These are phyloP conservation scores for Rubia occidens DNA, from an alignment of 305 asterid species.

Conservation along the genomic window DNA sequence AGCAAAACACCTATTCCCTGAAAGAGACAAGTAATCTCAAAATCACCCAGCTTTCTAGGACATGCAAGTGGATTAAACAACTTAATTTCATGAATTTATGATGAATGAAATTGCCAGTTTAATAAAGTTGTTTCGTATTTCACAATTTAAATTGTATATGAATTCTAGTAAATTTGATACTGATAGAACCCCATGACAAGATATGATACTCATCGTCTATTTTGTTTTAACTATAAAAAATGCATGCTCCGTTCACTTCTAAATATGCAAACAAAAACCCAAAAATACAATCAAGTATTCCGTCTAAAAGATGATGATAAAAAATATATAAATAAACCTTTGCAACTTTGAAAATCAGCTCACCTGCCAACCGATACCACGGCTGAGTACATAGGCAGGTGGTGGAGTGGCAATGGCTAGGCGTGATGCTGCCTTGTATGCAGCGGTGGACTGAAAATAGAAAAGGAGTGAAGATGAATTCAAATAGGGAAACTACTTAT, in stretches of 20 bases:
- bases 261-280: not conserved
- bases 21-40: constrained; percentile 14
- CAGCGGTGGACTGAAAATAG: constrained; percentile 76
- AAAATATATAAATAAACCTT: not conserved
- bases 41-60: not conserved
- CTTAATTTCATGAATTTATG: not conserved
- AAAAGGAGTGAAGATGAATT: constrained; percentile 13
- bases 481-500: not conserved
- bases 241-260: not conserved
- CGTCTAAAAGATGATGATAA: not conserved
- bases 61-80: constrained; percentile 2
- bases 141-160: not conserved
- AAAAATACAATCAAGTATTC: not conserved
- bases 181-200: not conserved
- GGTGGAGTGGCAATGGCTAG: constrained; percentile 99
- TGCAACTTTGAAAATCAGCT: not conserved
- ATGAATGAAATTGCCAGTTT: not conserved
- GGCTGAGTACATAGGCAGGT: constrained; percentile 94
- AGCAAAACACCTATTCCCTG: constrained; percentile 95
- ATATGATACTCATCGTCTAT: not conserved
- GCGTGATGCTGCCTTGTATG: constrained; percentile 94
- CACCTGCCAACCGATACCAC: constrained; percentile 99
- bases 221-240: not conserved
- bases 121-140: not conserved
- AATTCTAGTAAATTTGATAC: not conserved